A percentile compares a stretch with the other conserved stretches of the same genome.
These are phyloP conservation scores for Oryza glaberrima DNA, from an alignment of 176 grass and related monocot genomes.

Conservation along the genomic window DNA sequence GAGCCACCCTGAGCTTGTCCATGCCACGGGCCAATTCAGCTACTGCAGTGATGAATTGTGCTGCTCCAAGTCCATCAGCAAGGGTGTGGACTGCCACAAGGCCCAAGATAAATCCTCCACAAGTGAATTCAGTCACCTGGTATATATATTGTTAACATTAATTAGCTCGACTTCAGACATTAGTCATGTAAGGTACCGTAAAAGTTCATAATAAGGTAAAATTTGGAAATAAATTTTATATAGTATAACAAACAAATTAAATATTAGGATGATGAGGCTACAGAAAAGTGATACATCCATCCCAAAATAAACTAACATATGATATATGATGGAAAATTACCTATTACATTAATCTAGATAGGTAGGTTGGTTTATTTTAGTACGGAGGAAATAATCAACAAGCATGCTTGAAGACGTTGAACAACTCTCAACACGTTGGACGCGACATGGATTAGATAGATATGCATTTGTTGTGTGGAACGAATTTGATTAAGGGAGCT, in stretches of 20 bases:
- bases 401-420: background rate
- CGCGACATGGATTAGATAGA: background rate
- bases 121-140: conserved; percentile 66
- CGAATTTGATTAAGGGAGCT: background rate
- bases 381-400: too few species aligned
- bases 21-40: conserved; percentile 55
- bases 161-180: background rate
- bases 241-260: too few species aligned
- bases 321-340: too few species aligned
- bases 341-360: too few species aligned
- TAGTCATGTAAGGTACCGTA: background rate
- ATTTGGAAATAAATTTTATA: too few species aligned
- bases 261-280: too few species aligned
- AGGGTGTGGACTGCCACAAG: conserved; percentile 65
- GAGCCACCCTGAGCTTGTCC: conserved; percentile 32
- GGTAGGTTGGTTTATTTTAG: too few species aligned
- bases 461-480: conserved; percentile 29
- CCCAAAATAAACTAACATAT: too few species aligned
- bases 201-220: background rate
- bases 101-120: conserved; percentile 66
- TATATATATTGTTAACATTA: background rate
- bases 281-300: too few species aligned
- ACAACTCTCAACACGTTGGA: background rate
- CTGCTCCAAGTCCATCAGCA: conserved; percentile 64
- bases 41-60: conserved; percentile 66